Evolutionary conservation across 306 rosid genomes (phyloP), one percentile per base, ranked within the genome.

Genomic region (Sophora flavescens): DNA sequence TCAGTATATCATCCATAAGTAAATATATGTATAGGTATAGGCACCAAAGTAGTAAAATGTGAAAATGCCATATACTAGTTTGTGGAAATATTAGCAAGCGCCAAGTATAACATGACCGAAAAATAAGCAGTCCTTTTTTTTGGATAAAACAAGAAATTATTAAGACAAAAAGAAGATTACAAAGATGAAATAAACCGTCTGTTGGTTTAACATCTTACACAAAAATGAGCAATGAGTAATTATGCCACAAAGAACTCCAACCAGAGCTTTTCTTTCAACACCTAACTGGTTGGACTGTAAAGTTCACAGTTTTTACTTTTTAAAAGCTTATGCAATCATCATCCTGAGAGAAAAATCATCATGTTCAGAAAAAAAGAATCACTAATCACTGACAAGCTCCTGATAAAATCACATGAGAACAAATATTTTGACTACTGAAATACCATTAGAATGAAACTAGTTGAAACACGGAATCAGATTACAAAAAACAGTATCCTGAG

Each of bases 401-500:
- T n/a, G n/a, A 67, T 47, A 68, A 53, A 59, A 73, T 73, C 64
- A 77, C 50, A 44, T 36, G 26, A n/a, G 61, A 50, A 26, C 18
- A 35, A 45, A 42, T 56, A 72, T 28, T 58, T 32, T 10, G 15
- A 63, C 52, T 5, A 11, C 36, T 8, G 36, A 44, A 51, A 72
- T 63, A 42, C 28, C 45, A 36, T 36, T 44, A 54, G 51, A 48
- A 64, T 42, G 36, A 66, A 69, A 68, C 1, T 8, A 36, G 50
- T 60, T 69, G 72, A 63, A 8, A 63, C 75, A 50, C 50, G 3
- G 50, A 44, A 10, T 44, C 2, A n/a, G 22, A 14, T 36, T 62
- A 63, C 53, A 81, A 80, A 68, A 52, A 74, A 42, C 22, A 63
- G 59, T 35, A 58, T 78, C 58, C 51, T 22, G 84, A 75, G 74